phyloP scores from a whole-genome alignment of 2,329 filamentous ascomycete species.

The Fonsecaea erecta region DNA sequence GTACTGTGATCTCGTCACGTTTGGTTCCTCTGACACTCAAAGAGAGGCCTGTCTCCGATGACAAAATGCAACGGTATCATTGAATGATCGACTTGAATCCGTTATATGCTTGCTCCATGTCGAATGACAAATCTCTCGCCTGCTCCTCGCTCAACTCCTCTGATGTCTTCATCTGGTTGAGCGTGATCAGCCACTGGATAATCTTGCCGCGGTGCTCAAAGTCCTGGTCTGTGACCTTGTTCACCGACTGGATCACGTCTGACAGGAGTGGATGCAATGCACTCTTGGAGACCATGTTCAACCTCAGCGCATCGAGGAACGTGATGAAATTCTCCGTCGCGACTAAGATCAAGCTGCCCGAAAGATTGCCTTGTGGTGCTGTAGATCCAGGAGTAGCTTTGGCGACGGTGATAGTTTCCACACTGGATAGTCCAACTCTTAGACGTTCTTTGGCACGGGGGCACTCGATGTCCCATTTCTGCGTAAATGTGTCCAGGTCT shows the following conservation, averaged over 20 bases:
- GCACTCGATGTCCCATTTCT: slow-evolving; percentile 91
- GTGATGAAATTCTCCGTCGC: slow-evolving; percentile 99
- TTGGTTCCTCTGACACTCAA: neutral
- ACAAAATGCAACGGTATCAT: slow-evolving; percentile 9
- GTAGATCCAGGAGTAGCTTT: slow-evolving; percentile 42
- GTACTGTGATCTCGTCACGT: neutral
- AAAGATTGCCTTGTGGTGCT: slow-evolving; percentile 42
- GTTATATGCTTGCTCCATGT: slow-evolving; percentile 92
- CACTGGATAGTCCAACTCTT: slow-evolving; percentile 82
- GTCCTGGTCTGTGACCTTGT: slow-evolving; percentile 92
- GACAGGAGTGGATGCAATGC: slow-evolving; percentile 93
- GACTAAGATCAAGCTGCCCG: slow-evolving; percentile 75
- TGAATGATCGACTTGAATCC: slow-evolving; percentile 82
- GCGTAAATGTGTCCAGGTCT: slow-evolving; percentile 88
- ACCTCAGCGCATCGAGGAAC: slow-evolving; percentile 89
- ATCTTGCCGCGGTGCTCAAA: slow-evolving; percentile 97
- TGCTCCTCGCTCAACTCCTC: slow-evolving; percentile 88
- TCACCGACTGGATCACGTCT: slow-evolving; percentile 95
- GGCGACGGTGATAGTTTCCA: slow-evolving; percentile 51
- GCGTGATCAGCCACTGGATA: slow-evolving; percentile 93
- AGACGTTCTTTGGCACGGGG: slow-evolving; percentile 91
- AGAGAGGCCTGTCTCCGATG: neutral
- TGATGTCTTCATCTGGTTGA: slow-evolving; percentile 97
- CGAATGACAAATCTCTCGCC: slow-evolving; percentile 84
- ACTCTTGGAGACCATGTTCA: slow-evolving; percentile 92